A percentile compares a stretch with the other conserved stretches of the same genome.
These are phyloP conservation scores for Fusarium sublunatum DNA, from an alignment of 2,329 filamentous ascomycete species.

Conservation along the genomic window DNA sequence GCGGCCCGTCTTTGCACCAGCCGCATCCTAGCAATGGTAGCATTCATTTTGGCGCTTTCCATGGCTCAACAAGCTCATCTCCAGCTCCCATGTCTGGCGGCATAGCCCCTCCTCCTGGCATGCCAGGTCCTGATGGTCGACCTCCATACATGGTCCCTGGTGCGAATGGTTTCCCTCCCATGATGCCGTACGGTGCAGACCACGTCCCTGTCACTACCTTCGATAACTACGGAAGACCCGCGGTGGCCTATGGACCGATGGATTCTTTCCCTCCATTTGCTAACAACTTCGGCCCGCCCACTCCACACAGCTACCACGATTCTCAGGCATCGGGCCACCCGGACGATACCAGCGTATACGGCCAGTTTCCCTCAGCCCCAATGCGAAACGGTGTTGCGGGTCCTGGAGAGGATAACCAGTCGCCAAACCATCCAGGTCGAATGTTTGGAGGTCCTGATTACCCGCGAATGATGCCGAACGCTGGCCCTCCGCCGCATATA, in stretches of 20 bases:
- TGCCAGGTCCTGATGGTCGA: conserved; percentile 51
- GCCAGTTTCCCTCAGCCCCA: conserved; percentile 54
- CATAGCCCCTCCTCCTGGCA: conserved; percentile 62
- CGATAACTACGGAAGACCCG: conserved; percentile 54
- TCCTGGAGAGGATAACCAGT: conserved; percentile 48
- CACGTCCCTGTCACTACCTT: conserved; percentile 51
- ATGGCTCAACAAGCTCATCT: conserved; percentile 68
- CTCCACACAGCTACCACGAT: conserved; percentile 70
- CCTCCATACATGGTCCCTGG: conserved; percentile 50
- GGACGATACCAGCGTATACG: conserved; percentile 57
- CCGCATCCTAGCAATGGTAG: conserved; percentile 66
- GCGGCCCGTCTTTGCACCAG: conserved; percentile 59
- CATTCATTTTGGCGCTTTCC: conserved; percentile 66
- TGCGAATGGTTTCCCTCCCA: conserved; percentile 53
- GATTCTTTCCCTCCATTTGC: conserved; percentile 51
- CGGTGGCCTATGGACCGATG: conserved; percentile 50
- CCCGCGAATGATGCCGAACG: conserved; percentile 50
- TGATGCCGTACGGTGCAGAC: conserved; percentile 53
- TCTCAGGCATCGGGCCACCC: conserved; percentile 67
- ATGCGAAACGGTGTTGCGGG: conserved; percentile 52
- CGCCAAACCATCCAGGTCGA: conserved; percentile 46
- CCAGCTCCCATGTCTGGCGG: conserved; percentile 62
- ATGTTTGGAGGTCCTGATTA: conserved; percentile 50
- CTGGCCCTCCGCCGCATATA: conserved; percentile 45
- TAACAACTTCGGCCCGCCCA: conserved; percentile 63